phyloP scores from a whole-genome alignment of 495 filamentous ascomycete genomes.

The Lindgomyces ingoldianus region DNA sequence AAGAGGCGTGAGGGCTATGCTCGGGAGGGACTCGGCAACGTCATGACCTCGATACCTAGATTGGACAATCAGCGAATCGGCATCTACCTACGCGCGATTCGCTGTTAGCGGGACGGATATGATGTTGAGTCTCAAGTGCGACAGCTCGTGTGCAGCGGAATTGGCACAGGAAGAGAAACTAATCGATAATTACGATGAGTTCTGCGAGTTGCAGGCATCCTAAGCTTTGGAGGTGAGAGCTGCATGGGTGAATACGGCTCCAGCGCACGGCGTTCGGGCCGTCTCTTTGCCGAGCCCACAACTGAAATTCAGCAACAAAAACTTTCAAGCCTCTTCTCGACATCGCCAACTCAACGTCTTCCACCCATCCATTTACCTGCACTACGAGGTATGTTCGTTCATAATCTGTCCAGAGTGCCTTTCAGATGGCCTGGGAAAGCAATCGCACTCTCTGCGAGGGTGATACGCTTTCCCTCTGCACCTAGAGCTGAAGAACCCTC shows the following conservation, averaged over 20 bases:
- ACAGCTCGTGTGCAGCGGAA: too few relatives aligned
- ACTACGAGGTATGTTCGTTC: conserved; percentile 42
- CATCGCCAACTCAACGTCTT: conserved; percentile 9
- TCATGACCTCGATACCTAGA: not conserved
- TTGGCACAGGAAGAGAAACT: too few relatives aligned
- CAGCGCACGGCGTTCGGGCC: not conserved
- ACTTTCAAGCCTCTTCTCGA: conserved; percentile 8
- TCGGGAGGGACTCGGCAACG: not conserved
- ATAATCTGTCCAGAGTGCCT: conserved; percentile 34
- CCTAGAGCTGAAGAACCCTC: conserved; percentile 93
- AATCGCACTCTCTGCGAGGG: conserved; percentile 37
- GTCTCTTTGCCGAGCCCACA: conserved; percentile 12
- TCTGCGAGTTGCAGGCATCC: not conserved
- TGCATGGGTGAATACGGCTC: not conserved
- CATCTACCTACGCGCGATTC: not conserved
- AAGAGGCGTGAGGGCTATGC: not conserved
- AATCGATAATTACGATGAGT: not conserved
- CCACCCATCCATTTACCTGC: conserved; percentile 21
- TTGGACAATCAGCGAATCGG: not conserved
- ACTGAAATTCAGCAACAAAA: conserved; percentile 3
- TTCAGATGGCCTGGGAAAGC: conserved; percentile 42
- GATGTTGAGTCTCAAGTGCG: too few relatives aligned
- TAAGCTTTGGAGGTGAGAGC: not conserved
- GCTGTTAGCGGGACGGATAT: too few relatives aligned
- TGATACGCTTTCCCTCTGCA: conserved; percentile 76